Base-by-base conservation (phyloP, 371 early-diverging fungal species). In the Paraphysoderma sedebokerense region DNA sequence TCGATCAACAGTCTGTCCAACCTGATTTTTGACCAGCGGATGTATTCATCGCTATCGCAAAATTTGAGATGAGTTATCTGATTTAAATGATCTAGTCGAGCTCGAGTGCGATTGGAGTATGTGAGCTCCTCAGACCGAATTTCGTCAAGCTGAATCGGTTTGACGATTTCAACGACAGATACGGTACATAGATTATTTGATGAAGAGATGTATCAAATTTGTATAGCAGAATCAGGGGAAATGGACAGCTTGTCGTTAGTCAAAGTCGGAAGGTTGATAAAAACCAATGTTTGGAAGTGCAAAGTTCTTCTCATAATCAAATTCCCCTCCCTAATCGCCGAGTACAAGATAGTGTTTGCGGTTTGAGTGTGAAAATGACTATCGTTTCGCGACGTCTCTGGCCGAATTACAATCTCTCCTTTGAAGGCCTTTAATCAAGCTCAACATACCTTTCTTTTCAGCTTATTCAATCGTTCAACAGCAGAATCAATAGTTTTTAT, bases 1-100 rank as follows among this genome's bases (percentile, higher is more conserved):
- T 97, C 98, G 2, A 87, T 82, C 46, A 93, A 61, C 27, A 93
- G 68, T 19, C 93, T 72, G 58, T 87, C 78, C 41, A 93, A 61
- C 8, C 92, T 70, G 6, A 69, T 68, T 44, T 82, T 73, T 45
- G 78, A 76, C 93, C 95, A 97, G 23, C 72, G 60, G 20, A 66
- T 67, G 52, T 79, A 89, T 48, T 68, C 83, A 0, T 72, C 75
- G 26, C 74, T 58, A 38, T 79, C 79, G 5, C 67, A 59, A 3
- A 67, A 61, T 4, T 68, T 64, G 31, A 87, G 71, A 6, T 59
- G 40, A 26, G 73, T 61, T 28, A 92, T 63, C 44, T 81, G 72
- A 32, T 66, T 66, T n/a, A 92, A 56, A 54, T 92, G 82, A 12
- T 71, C 60, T 7, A 88, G 59, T n/a, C 95, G 70, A 32, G 65